phyloP scores from a whole-genome alignment of 2,329 filamentous ascomycete species.

The Taxawa tesnikishii region DNA sequence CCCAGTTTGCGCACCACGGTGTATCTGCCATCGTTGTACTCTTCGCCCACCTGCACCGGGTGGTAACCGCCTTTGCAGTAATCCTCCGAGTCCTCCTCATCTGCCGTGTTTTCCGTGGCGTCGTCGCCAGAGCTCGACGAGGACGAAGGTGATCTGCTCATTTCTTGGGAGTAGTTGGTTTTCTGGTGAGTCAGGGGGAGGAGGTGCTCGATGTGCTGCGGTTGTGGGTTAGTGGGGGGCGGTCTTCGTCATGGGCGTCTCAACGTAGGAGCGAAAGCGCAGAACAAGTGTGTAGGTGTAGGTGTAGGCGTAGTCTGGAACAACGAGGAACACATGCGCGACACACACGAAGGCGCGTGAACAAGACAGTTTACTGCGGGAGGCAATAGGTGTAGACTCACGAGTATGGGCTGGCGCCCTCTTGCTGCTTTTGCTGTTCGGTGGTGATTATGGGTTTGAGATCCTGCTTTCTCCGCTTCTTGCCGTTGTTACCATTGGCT shows the following conservation, averaged over 20 bases:
- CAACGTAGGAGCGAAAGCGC: too few relatives aligned
- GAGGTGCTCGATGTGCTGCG: slow-evolving; percentile 5
- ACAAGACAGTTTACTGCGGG: slow-evolving; percentile 9
- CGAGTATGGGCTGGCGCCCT: slow-evolving; percentile 33
- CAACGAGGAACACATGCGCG: too few relatives aligned
- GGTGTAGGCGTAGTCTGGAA: too few relatives aligned
- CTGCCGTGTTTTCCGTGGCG: slow-evolving; percentile 78
- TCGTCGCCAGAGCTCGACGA: slow-evolving; percentile 68
- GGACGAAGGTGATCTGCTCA: slow-evolving; percentile 64
- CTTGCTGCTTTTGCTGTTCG: slow-evolving; percentile 38
- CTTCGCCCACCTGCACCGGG: slow-evolving; percentile 84
- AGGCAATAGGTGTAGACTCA: slow-evolving; percentile 19
- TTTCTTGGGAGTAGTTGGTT: slow-evolving; percentile 38
- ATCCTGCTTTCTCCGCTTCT: slow-evolving; percentile 62
- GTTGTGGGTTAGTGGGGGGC: slow-evolving; percentile 8
- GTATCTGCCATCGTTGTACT: slow-evolving; percentile 96
- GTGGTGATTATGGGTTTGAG: slow-evolving; percentile 67
- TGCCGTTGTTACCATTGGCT: slow-evolving; percentile 36
- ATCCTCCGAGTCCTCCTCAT: slow-evolving; percentile 97
- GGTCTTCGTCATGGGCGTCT: slow-evolving; percentile 7
- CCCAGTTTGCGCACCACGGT: slow-evolving; percentile 91
- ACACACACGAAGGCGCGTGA: too few relatives aligned
- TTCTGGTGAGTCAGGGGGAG: slow-evolving; percentile 11
- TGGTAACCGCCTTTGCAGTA: slow-evolving; percentile 99
- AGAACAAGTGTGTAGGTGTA: too few relatives aligned